phyloP scores from a whole-genome alignment of 2,329 filamentous ascomycete species.

The Penicillium sp. region DNA sequence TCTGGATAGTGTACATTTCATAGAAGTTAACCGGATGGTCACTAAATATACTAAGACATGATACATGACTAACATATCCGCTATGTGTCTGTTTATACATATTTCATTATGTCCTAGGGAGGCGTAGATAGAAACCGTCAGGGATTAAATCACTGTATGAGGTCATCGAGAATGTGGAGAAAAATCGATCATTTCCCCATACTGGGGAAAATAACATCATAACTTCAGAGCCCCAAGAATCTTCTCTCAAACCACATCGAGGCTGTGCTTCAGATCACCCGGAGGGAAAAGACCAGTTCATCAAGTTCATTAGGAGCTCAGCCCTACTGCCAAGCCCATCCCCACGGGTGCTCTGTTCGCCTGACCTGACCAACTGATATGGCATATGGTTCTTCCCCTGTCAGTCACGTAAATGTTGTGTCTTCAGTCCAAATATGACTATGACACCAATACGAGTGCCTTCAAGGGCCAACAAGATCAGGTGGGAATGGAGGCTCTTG shows the following conservation, averaged over 20 bases:
- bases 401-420: constrained; percentile 3
- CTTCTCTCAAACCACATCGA: background rate
- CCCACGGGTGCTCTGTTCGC: constrained; percentile 10
- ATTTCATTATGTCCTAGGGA: background rate
- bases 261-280: background rate
- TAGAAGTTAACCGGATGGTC: background rate
- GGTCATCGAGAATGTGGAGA: background rate
- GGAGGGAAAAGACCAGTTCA: background rate
- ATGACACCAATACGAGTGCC: constrained; percentile 1
- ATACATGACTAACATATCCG: background rate
- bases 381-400: background rate
- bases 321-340: constrained; percentile 6
- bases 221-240: background rate
- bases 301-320: background rate
- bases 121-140: no score
- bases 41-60: background rate
- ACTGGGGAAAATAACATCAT: background rate
- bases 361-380: constrained; percentile 23
- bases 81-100: background rate
- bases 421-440: background rate
- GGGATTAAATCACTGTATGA: background rate
- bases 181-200: background rate
- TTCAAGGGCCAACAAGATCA: constrained; percentile 10
- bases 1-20: background rate
- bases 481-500: constrained; percentile 8